Evolutionary conservation across 192 early-diverging fungal species (phyloP), one percentile per base, ranked within the genome.

Genomic region (Kickxella alabastrina): DNA sequence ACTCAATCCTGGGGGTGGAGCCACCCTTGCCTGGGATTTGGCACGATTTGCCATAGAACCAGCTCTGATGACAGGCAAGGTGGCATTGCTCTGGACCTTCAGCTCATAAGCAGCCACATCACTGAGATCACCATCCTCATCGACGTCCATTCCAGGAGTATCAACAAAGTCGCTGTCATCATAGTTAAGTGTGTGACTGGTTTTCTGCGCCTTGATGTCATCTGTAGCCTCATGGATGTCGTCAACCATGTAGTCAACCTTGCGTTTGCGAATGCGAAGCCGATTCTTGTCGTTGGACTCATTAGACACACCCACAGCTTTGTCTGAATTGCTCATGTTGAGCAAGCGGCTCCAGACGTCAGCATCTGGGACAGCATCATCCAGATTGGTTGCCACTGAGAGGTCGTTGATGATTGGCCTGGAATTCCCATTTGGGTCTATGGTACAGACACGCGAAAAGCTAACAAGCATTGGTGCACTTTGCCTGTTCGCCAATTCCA

Each of bases 251-350:
- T 73, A 73, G 37, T 73, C 53, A 25, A 73, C 49, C 31, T 66
- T 73, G 41, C 27, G 57, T 43, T 58, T 61, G 4, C 70, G 70
- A 24, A 24, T 42, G 3, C 70, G 70, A 44, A 73, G 21, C 31
- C 22, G 19, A 18, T 45, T 41, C 13, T 54, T 48, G 13, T 51
- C 54, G 3, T 37, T 29, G 15, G 26, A 40, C 26, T 15, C 38
- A 27, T 34, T 35, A n/a, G 60, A 3, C 28, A 10, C 25, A 17
- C 7, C 41, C 6, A 32, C 36, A 9, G 45, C 44, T 0, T 25
- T 38, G 7, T 49, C 10, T 3, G 29, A 28, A n/a, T 49, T 27
- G 31, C 31, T 36, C 10, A 22, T 42, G 10, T 52, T 34, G 43
- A 62, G 26, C 18, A 63, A 21, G 52, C 28, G 35, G 1, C 55